Evolutionary conservation across 202 grass and related monocot genomes (phyloP), one percentile per base, ranked within the genome.

Genomic region (Cymbopogon flexuosus): DNA sequence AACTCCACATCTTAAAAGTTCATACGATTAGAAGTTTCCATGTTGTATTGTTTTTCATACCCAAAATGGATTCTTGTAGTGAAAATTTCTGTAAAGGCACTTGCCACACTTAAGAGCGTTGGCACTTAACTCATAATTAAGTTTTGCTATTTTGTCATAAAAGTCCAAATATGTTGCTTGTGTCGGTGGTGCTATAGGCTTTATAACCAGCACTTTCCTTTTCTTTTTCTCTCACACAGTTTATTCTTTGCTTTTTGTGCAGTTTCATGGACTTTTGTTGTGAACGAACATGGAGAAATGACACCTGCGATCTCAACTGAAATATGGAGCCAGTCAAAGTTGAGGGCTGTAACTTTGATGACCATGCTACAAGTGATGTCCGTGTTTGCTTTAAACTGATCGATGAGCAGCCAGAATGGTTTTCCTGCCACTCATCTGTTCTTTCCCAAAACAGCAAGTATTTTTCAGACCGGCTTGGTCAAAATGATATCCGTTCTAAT

Each of bases 341-440:
- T 21, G 67, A 78, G 10, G 70, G 33, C 35, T 93, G 54, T 62
- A 84, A 70, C 68, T 93, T 98, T 79, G 76, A 65, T 73, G 88
- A 98, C 35, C 82, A 80, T 2, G 75, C 86, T 52, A 93, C 86
- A 0, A 90, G 92, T 49, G 95, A 98, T 70, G 59, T 98, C 47
- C 88, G 72, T 74, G 62, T 95, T 77, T 79, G 83, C 81, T 87
- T 98, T 40, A 91, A 36, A 66, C 39, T 74, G 72, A 40, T 39
- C 30, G 80, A 86, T 63, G 89, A 85, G 58, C 88, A 84, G 49
- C 81, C 82, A 22, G 79, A 89, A 62, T 80, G 83, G 82, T 88
- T 98, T 70, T 75, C 76, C 70, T 95, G 92, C 79, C 96, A 95
- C 75, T 98, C 92, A 39, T 43, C 69, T 22, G 62, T 95, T 68